These are phyloP conservation scores for Zymoseptoria passerinii DNA, from an alignment of 2,329 filamentous ascomycete species.

Conservation along the genomic window DNA sequence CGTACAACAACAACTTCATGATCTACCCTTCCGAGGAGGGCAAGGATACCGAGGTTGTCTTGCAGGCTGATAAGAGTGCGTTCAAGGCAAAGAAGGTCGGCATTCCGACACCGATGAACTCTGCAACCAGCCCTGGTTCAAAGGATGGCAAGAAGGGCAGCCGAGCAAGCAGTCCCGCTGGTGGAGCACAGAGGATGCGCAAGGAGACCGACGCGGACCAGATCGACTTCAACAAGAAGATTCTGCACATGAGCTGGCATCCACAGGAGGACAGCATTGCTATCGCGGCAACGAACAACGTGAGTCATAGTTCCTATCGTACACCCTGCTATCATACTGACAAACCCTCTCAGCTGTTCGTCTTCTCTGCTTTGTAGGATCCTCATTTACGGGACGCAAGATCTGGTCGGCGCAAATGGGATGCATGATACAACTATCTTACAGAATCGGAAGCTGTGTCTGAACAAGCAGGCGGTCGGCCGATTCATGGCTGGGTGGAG, in stretches of 20 bases:
- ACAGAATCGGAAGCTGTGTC: not conserved
- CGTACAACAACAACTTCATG: conserved; percentile 99
- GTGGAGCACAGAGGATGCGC: conserved; percentile 86
- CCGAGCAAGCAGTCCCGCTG: conserved; percentile 78
- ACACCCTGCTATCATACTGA: conserved; percentile 8
- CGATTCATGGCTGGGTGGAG: not conserved
- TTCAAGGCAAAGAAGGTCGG: conserved; percentile 99
- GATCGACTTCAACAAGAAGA: conserved; percentile 99
- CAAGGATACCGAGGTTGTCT: conserved; percentile 92
- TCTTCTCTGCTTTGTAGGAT: conserved; percentile 46
- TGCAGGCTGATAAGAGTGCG: conserved; percentile 96
- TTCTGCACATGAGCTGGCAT: conserved; percentile 99
- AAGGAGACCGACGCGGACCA: conserved; percentile 99
- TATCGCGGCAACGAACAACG: conserved; percentile 98
- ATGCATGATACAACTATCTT: conserved; percentile 3
- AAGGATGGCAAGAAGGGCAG: conserved; percentile 68
- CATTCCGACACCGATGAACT: conserved; percentile 92
- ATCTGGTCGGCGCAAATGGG: conserved; percentile 4
- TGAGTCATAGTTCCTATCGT: conserved; percentile 44
- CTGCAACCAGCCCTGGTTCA: conserved; percentile 58
- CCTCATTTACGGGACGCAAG: not conserved
- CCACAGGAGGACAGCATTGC: conserved; percentile 99
- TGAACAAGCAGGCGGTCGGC: not conserved
- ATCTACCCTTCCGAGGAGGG: conserved; percentile 96
- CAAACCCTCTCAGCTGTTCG: conserved; percentile 40